Base-by-base conservation (phyloP, 169 alveolate species). In the Eimeria falciformis region DNA sequence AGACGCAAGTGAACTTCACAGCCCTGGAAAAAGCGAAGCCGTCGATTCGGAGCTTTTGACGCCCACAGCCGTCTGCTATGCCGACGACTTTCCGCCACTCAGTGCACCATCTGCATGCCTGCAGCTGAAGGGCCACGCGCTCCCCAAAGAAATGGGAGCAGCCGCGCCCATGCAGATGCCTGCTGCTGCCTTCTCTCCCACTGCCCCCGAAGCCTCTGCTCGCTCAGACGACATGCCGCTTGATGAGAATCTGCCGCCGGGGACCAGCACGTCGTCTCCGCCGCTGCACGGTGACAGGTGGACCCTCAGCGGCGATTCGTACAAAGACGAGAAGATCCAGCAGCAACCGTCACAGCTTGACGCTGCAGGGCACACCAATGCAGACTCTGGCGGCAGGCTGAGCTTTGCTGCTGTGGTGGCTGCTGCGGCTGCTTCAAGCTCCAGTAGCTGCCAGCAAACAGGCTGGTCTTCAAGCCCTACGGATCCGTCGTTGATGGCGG, bases 401-500 rank as follows among this genome's bases (percentile, higher is more conserved):
- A 78, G 71, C 6, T 78, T 78, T 53, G 88, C 88, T n/a, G 88
- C 88, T 11, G 88, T 78, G 53, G 88, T 78, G 46, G 88, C 88
- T 6, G 73, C 88, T 7, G 88, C 65, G 47, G 69, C 68, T 56
- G 37, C 88, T 50, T 47, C 88, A 7, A 7, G 46, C 4, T 68
- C 29, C 40, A 9, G 65, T 53, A 12, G 71, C 33, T 53, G 71
- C 88, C 73, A 5, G 53, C 88, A 50, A 25, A 78, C 71, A 27
- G 88, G 88, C 40, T 78, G 88, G 88, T 68, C 88, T 27, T 78
- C 88, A 53, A 71, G 88, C n/a, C 88, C 88, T 37, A 46, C 47
- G 17, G 88, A 78, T 40, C 21, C 50, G 37, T 53, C 88, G 23
- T 46, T 53, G 65, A 68, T 78, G 33, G 69, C 50, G 37, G 50